Base-by-base conservation (phyloP, 352 stramenopile genomes). In the Phytopythium helicoides region DNA sequence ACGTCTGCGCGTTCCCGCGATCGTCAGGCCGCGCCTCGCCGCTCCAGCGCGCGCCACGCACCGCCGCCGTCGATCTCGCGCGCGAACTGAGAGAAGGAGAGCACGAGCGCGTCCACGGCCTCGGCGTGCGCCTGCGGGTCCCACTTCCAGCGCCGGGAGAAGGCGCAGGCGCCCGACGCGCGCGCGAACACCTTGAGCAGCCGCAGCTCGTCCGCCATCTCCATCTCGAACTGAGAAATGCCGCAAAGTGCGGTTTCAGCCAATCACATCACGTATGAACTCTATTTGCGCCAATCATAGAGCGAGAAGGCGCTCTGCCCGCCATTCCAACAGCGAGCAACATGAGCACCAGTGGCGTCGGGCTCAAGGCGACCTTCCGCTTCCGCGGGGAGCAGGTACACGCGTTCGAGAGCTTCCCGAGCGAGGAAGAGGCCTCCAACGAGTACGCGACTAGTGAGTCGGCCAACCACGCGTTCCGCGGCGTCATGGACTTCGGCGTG, bases 71-170 rank as follows among this genome's bases (percentile, higher is more conserved):
- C 84, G 58, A 94, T 91, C 68, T 94, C 84, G 14, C 84, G 75
- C 8, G 81, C 81, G 54, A 94, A 94, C 54, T 94, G 84, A 25
- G 71, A 84, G 52, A 94, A 89, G 34, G 77, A 89, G 63, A 90
- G 79, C 22, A 94, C 79, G 25, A 94, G 76, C 47, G 84, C 68
- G 46, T 91, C 76, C 12, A 91, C 66, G 15, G 81, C 81, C 35
- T 92, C 80, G 3, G 65, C 73, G 31, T 91, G 77, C 15, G 77
- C 84, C 40, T 90, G 73, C 18, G 78, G 63, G 34, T 89, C 67
- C 84, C 84, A 94, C 52, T 90, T 87, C 84, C 84, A 94, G 51
- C 86, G 73, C 38, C 86, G 64, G 26, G 79, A 83, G 60, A 91
- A 94, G 31, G 92, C 42, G 54, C 79, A 90, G 37, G 82, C 67